A percentile compares a stretch with the other conserved stretches of the same genome.
Evolutionary conservation across 2,329 filamentous ascomycete genomes (phyloP).

Genomic region (Orbilia brochopaga): DNA sequence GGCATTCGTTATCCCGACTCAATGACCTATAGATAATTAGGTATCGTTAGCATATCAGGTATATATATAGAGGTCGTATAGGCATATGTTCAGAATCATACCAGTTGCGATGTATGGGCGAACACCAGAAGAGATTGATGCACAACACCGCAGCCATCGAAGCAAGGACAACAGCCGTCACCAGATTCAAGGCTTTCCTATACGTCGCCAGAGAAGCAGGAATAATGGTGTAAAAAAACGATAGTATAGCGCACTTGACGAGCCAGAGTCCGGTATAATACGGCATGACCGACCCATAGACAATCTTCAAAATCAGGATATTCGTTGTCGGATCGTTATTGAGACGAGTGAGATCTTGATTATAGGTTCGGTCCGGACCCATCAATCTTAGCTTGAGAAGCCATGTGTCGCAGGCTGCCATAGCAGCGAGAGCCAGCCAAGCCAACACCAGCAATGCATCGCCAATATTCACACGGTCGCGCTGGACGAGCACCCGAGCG

Average conservation of each 20-base stretch:
- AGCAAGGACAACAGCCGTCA: slow-evolving; percentile 24
- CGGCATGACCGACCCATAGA: slow-evolving; percentile 36
- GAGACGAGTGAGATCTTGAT: slow-evolving; percentile 30
- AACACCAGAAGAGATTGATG: slow-evolving; percentile 48
- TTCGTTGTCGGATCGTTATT: slow-evolving; percentile 24
- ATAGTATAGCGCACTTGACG: slow-evolving; percentile 36
- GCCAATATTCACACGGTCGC: slow-evolving; percentile 47
- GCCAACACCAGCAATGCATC: slow-evolving; percentile 40
- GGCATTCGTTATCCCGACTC: slow-evolving; percentile 24
- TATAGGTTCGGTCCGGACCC: slow-evolving; percentile 23
- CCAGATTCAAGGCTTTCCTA: slow-evolving; percentile 33
- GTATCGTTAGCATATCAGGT: slow-evolving; percentile 4
- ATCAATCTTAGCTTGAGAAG: slow-evolving; percentile 43
- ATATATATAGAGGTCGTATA: not conserved
- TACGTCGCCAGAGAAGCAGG: slow-evolving; percentile 26
- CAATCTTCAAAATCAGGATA: slow-evolving; percentile 31
- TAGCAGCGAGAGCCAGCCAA: slow-evolving; percentile 35
- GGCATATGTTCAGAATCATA: slow-evolving; percentile 8
- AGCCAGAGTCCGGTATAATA: slow-evolving; percentile 47
- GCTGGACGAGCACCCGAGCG: slow-evolving; percentile 35
- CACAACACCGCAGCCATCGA: slow-evolving; percentile 31
- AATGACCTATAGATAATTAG: slow-evolving; percentile 25
- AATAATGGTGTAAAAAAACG: slow-evolving; percentile 43
- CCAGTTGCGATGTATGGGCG: slow-evolving; percentile 42
- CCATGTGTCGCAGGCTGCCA: slow-evolving; percentile 48